Evolutionary conservation across 2,329 filamentous ascomycete species (phyloP), one percentile per base, ranked within the genome.

Genomic region (Cercospora nicotianae): DNA sequence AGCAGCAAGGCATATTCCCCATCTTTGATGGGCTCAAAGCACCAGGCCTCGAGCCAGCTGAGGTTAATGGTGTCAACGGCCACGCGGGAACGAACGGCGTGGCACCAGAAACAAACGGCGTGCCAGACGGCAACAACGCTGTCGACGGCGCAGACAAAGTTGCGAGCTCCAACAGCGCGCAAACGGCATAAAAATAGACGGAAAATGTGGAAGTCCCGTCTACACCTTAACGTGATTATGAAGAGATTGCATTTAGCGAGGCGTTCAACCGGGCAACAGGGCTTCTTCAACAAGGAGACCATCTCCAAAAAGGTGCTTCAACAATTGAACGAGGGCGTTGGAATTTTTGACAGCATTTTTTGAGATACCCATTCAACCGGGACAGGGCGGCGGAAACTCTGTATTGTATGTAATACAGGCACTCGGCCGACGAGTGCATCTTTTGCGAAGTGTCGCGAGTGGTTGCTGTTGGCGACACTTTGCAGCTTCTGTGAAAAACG

Each of bases 11-110:
- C 65, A 91, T 99, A 73, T 98, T 97, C 79, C 87, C 91, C 57
- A 84, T 98, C 28, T 95, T 99, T 78, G 87, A 94, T 16, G 93
- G 88, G 26, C 85, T 99, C 3, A 79, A 86, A 69, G 88, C 92
- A n/a, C 81, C 87, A 57, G 86, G 89, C 69, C 81, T 93, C 60
- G 86, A 91, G 70, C 51, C 63, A 28, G 66, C 53, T 60, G 30
- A 63, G 12, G 64, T 59, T 13, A 64, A 72, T 55, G 66, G 72
- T 16, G 62, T 67, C 5, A 74, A 74, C 42, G 72, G 68, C 16
- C 63, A 69, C 13, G 55, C 60, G 36, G 48, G 70, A 30, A 60
- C 60, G n/a, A 70, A 71, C 31, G 68, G 67, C 4, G 42, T 48
- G 36, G 55, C 63, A 51, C 74, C 74, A 42, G 76, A 76, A 66